Evolutionary conservation across 2,329 filamentous ascomycete species (phyloP).

Genomic region (Scedosporium dehoogii): DNA sequence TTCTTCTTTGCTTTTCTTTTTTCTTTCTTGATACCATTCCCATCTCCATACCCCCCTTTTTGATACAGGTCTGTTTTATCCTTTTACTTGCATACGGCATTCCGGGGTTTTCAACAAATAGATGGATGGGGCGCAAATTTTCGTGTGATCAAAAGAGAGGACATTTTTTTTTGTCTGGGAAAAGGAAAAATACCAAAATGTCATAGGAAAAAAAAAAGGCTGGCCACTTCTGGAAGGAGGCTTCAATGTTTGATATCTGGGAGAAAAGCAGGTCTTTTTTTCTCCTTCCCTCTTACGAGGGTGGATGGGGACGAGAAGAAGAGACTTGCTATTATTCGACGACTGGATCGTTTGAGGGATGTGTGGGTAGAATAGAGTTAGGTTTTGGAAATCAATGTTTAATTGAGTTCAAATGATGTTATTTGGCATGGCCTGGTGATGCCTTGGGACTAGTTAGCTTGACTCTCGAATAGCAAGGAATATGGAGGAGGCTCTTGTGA

Average conservation of each 20-base stretch:
- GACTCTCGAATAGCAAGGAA: no score
- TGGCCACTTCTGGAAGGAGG: background rate
- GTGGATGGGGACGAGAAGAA: no score
- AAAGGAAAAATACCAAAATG: background rate
- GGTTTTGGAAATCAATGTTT: no score
- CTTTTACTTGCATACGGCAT: background rate
- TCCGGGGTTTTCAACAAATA: background rate
- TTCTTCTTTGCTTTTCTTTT: slow-evolving; percentile 1
- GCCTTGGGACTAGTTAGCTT: no score
- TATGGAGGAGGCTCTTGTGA: no score
- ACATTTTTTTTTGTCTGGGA: background rate
- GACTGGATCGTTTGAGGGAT: no score
- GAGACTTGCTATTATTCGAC: no score
- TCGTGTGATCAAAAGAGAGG: background rate
- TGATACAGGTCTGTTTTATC: background rate
- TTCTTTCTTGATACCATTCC: slow-evolving; percentile 2
- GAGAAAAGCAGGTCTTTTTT: background rate
- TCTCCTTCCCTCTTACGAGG: background rate
- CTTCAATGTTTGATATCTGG: background rate
- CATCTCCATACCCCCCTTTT: slow-evolving; percentile 1
- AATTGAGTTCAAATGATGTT: no score
- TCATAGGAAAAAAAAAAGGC: background rate
- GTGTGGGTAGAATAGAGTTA: no score
- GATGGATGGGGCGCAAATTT: background rate
- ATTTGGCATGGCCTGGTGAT: no score